Base-by-base conservation (phyloP, 1,284 basidiomycete genomes). In the Puccinia novopanici region DNA sequence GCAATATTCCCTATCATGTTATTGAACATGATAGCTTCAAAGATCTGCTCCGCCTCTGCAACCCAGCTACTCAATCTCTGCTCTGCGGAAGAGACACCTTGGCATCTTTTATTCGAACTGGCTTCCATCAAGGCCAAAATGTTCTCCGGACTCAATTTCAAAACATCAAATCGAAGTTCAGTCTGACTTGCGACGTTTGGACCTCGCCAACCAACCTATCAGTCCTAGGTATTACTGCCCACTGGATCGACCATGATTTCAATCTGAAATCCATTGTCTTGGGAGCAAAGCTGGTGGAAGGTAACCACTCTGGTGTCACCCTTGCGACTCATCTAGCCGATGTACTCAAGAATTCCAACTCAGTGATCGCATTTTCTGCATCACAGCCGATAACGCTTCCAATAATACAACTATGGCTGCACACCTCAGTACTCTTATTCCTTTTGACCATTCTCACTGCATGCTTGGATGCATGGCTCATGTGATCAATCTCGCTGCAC, bases 101-200 rank as follows among this genome's bases (percentile, higher is more conserved):
- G 17, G 40, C 65, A n/a, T 42, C 37, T 45, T 67, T 42, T n/a
- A 67, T 67, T 22, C 30, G 65, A n/a, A 3, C 65, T 67, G 37
- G 22, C 10, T 67, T 67, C n/a, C 8, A 12, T 6, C 40, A 67
- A 48, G 65, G 40, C 24, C 65, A 68, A 68, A 40, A 68, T 42
- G 40, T 34, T 9, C 65, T 68, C 42, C 13, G 22, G 2, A 15
- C 40, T 12, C 65, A 68, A n/a, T 68, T 68, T n/a, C n/a, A 48
- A 48, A n/a, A n/a, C n/a, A 13, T 68, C 19, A 50, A 68, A n/a
- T 68, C 40, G 13, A 48, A 48, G 42, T 30, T 68, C 65, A 68
- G 65, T 15, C 24, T 68, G 40, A 68, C 65, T 10, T 68, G 65
- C 17, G 65, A 68, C 45, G 65, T 68, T 34, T 68, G 65, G 65